Conservation (phyloP, 345 rosid genomes). For the Eucalyptus marginata region DNA sequence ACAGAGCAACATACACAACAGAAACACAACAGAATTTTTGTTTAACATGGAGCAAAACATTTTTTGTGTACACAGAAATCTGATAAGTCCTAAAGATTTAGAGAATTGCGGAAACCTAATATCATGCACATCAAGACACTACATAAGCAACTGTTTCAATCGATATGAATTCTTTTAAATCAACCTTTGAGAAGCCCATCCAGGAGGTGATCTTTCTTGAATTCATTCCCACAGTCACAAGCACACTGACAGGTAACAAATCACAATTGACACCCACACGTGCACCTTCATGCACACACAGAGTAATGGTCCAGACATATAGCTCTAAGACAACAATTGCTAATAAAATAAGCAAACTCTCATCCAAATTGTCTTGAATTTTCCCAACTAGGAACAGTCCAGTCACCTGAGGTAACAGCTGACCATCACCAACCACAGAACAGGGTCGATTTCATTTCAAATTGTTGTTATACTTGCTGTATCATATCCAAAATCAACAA, state of each 20-base stretch:
- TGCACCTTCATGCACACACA: not conserved
- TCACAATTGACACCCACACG: not conserved
- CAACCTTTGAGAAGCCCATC: not conserved
- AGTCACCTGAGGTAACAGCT: not conserved
- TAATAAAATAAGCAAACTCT: not conserved
- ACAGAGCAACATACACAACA: not conserved
- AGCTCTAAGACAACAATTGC: not conserved
- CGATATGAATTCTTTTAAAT: not conserved
- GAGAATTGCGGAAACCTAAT: not conserved
- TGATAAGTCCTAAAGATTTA: not conserved
- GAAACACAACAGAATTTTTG: not conserved
- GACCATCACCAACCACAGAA: not conserved
- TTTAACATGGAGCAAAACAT: not conserved
- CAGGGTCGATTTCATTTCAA: not conserved
- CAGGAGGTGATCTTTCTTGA: not conserved
- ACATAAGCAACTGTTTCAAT: not conserved
- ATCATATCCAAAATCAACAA: not conserved
- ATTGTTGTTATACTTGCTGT: not conserved
- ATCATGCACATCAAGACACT: not conserved
- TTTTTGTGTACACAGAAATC: not conserved
- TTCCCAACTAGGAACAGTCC: not conserved
- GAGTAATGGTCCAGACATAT: not conserved
- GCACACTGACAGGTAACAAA: not conserved
- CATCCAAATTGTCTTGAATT: not conserved
- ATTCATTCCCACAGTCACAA: not conserved